Conservation (phyloP, 805 yeast species). For the Candida pini region DNA sequence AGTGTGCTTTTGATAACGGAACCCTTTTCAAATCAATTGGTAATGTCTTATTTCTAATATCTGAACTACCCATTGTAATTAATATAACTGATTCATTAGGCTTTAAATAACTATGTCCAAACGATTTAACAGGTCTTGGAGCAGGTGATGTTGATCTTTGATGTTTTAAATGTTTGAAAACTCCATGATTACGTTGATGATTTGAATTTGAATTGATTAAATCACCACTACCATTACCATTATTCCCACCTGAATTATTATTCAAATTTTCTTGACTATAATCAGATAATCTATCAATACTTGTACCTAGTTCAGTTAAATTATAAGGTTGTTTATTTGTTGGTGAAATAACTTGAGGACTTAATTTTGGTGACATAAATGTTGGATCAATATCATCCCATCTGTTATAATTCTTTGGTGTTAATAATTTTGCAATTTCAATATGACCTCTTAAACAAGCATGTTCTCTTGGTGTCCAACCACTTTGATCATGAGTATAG, state of each 20-base stretch:
- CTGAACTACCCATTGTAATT: slow-evolving; percentile 83
- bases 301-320: slow-evolving; percentile 15
- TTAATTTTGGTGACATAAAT: slow-evolving; percentile 20
- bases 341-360: slow-evolving; percentile 31
- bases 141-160: slow-evolving; percentile 22
- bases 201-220: slow-evolving; percentile 1
- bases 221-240: slow-evolving; percentile 2
- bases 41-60: slow-evolving; percentile 49
- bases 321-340: slow-evolving; percentile 31
- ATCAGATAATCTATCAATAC: slow-evolving; percentile 24
- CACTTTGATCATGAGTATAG: slow-evolving; percentile 67
- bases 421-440: slow-evolving; percentile 56
- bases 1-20: slow-evolving; percentile 68
- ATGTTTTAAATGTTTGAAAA: slow-evolving; percentile 17
- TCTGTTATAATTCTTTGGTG: slow-evolving; percentile 40
- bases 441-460: slow-evolving; percentile 88
- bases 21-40: slow-evolving; percentile 68
- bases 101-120: slow-evolving; percentile 75
- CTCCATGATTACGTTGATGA: slow-evolving; percentile 8
- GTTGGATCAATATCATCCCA: slow-evolving; percentile 18
- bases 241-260: no score
- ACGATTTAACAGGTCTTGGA: slow-evolving; percentile 64
- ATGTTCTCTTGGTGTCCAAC: slow-evolving; percentile 98
- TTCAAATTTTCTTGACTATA: no score
- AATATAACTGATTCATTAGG: slow-evolving; percentile 64